These are phyloP conservation scores for Xylariales sp. DNA, from an alignment of 2,329 filamentous ascomycete species.

Conservation along the genomic window DNA sequence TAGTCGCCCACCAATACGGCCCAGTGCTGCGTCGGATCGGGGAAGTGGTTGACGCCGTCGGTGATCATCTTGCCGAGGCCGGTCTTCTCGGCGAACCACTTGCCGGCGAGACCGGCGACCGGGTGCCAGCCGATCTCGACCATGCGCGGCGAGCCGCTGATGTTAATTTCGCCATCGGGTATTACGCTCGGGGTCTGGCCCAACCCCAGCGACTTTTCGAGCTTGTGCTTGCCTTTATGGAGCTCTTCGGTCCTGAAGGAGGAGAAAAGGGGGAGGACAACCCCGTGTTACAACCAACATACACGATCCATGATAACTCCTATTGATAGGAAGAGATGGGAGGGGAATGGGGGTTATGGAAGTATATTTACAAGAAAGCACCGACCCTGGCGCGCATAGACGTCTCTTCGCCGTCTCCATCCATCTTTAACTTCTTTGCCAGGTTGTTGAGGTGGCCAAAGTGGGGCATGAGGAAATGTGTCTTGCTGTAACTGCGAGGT, in stretches of 20 bases:
- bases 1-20: conserved; percentile 52
- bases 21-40: conserved; percentile 59
- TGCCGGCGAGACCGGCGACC: conserved; percentile 49
- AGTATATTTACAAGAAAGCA: too few relatives aligned
- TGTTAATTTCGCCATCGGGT: conserved; percentile 31
- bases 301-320: too few relatives aligned
- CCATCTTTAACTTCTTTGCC: too few relatives aligned
- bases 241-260: conserved; percentile 24
- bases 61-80: conserved; percentile 52
- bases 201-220: conserved; percentile 40
- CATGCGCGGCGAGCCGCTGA: conserved; percentile 30
- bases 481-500: too few relatives aligned
- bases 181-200: conserved; percentile 39
- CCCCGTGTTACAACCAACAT: too few relatives aligned
- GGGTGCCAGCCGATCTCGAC: conserved; percentile 57
- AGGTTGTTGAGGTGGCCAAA: too few relatives aligned
- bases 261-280: too few relatives aligned
- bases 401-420: too few relatives aligned
- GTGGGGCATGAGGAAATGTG: too few relatives aligned
- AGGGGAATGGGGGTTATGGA: too few relatives aligned
- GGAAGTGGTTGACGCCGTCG: conserved; percentile 48
- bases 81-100: conserved; percentile 55
- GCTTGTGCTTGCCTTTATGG: conserved; percentile 32
- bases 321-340: too few relatives aligned
- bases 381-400: too few relatives aligned